These are phyloP conservation scores for Verruconis gallopava DNA, from an alignment of 2,329 filamentous ascomycete species.

Conservation along the genomic window DNA sequence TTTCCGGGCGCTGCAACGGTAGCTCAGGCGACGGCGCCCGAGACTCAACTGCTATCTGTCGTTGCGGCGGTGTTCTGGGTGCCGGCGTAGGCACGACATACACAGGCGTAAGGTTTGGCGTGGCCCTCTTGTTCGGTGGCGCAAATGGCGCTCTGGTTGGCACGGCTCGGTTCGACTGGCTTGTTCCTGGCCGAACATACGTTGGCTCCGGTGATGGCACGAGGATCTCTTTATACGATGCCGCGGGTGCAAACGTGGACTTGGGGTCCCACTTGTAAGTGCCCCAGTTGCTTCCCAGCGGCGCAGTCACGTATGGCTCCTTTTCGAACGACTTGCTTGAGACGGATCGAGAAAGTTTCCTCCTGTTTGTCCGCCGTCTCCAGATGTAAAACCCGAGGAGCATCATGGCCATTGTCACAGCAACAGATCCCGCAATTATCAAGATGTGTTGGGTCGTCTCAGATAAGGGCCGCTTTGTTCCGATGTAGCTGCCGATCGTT, in stretches of 20 bases:
- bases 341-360: too few species aligned
- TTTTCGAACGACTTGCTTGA: neutral
- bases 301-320: neutral
- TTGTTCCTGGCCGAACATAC: slow-evolving; percentile 3
- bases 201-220: slow-evolving; percentile 1
- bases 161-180: neutral
- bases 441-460: neutral
- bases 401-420: neutral
- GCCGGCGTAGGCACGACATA: slow-evolving; percentile 21
- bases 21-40: slow-evolving; percentile 22
- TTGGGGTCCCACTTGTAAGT: slow-evolving; percentile 5
- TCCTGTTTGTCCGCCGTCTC: neutral
- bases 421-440: neutral
- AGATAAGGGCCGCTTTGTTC: neutral
- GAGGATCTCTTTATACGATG: neutral
- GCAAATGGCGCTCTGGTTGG: slow-evolving; percentile 6
- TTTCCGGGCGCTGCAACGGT: slow-evolving; percentile 52
- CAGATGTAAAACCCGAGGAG: neutral
- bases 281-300: slow-evolving; percentile 2
- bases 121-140: slow-evolving; percentile 6
- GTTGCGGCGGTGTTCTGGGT: too few species aligned
- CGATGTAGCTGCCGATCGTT: neutral
- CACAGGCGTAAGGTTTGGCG: slow-evolving; percentile 17
- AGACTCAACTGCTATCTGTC: too few species aligned
- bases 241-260: neutral